These are phyloP conservation scores for Ophiostoma tasmaniense DNA, from an alignment of 2,329 filamentous ascomycete genomes.

Conservation along the genomic window DNA sequence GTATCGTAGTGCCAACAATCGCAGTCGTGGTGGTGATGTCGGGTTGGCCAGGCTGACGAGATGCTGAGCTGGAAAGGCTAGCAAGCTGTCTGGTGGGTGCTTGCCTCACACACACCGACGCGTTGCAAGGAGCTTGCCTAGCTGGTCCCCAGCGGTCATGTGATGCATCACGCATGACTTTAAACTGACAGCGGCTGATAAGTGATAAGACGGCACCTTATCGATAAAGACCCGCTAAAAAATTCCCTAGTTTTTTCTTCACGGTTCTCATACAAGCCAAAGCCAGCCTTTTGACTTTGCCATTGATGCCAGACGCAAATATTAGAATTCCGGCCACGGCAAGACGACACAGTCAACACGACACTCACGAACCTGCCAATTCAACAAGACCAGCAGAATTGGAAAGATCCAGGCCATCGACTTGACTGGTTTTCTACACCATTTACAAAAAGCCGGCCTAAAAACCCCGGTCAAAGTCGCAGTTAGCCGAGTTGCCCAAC, in stretches of 20 bases:
- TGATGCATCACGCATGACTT: not conserved
- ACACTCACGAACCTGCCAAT: not conserved
- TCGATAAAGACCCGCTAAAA: slow-evolving; percentile 16
- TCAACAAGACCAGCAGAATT: not conserved
- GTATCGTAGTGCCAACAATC: not conserved
- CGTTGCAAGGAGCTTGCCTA: slow-evolving; percentile 31
- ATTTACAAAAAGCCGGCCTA: not conserved
- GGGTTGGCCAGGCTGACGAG: slow-evolving; percentile 13
- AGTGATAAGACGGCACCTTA: slow-evolving; percentile 11
- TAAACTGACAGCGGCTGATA: not conserved
- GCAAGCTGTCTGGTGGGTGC: slow-evolving; percentile 20
- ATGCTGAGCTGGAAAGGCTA: slow-evolving; percentile 18
- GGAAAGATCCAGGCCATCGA: not conserved
- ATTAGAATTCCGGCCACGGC: not conserved
- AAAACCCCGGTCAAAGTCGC: not conserved
- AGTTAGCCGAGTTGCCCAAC: not conserved
- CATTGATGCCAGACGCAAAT: not conserved
- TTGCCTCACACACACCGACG: slow-evolving; percentile 24
- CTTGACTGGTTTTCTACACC: not conserved
- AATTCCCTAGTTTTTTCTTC: slow-evolving; percentile 15
- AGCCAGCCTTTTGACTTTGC: not conserved
- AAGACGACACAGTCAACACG: slow-evolving; percentile 19
- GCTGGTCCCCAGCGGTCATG: slow-evolving; percentile 11
- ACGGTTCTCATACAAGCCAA: slow-evolving; percentile 2
- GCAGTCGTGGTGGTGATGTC: not conserved